Evolutionary conservation across 73 alveolate species (phyloP), one percentile per base, ranked within the genome.

Genomic region (Halteria grandinella): DNA sequence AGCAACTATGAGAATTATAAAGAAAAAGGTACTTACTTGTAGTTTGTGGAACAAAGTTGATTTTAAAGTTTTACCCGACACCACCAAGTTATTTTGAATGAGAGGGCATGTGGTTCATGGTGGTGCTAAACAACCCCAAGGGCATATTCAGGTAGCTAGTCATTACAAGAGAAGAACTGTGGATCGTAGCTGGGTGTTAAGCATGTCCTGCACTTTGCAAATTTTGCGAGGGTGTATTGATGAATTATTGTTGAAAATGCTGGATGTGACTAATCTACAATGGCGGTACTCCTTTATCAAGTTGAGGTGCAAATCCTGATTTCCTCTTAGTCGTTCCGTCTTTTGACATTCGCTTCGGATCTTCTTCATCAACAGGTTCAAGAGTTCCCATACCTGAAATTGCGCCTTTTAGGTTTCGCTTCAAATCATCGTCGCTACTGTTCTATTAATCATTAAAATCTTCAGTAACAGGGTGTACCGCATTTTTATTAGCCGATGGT

Each of bases 401-500:
- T n/a, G n/a, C n/a, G n/a, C n/a, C n/a, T n/a, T n/a, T n/a, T n/a
- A n/a, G n/a, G n/a, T n/a, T n/a, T n/a, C n/a, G n/a, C n/a, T n/a
- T n/a, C n/a, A n/a, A n/a, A n/a, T 41, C 52, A 15, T 66, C 63
- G 27, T 66, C 80, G 28, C 27, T 17, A 6, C 11, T 11, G n/a
- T 66, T 50, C 80, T 66, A 66, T 5, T 18, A 12, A 7, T 5
- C 7, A 37, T 5, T 8, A 14, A 39, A 3, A 4, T n/a, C 80
- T 27, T 66, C 80, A 15, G 23, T 23, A 1, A 66, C 64, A 45
- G 80, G 80, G 18, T 45, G 24, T 27, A 66, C 80, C 6, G 66
- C 80, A 66, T 66, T 66, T 25, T 66, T 66, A 25, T 66, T 66
- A 5, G 59, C 63, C 4, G 80, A 66, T 23, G 80, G 80, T 2